Evolutionary conservation across 1,139 yeast genomes (phyloP), one percentile per base, ranked within the genome.

Genomic region (Blastobotrys persicus): DNA sequence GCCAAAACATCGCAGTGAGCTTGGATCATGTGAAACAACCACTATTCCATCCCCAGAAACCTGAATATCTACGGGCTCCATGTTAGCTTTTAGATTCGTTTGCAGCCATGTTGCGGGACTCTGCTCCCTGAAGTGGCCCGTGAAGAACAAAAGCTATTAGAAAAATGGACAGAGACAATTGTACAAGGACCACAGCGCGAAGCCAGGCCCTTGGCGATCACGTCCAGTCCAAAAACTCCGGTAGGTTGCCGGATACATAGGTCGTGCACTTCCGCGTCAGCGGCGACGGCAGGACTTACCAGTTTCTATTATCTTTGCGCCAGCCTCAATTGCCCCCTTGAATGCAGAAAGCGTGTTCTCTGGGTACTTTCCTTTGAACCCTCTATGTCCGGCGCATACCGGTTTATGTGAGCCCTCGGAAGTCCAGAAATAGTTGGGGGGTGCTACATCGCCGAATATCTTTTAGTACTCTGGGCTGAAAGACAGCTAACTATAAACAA

Each of bases 311-410:
- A 81, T 77, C 17, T 79, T 77, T 23, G 87, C 89, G 0, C 92
- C 92, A 16, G 80, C 75, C 14, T 76, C 79, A 45, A 76, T 77
- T 18, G 96, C 94, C 48, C 82, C 81, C 16, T 79, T 71, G 66
- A 88, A 87, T 2, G 95, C 89, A 1, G 72, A 61, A 14, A 88
- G 57, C 3, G 96, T 85, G 66, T 91, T 91, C 63, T 91, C 98
- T 2, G 95, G 87, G 58, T 70, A 84, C 49, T 74, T 70, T 13
- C 53, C 56, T 47, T 55, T 58, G 49, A 56, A 60, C n/a, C 64
- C 64, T 38, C 64, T 53, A 46, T 60, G 64, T n/a, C 64, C 64
- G 14, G 61, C 57, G 47, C 59, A 54, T 34, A 54, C 42, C 31
- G 63, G 63, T 17, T 41, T 18, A 35, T 46, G 31, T 3, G 42